Evolutionary conservation across 345 rosid species (phyloP).

Genomic region (Salix koriyanagi): DNA sequence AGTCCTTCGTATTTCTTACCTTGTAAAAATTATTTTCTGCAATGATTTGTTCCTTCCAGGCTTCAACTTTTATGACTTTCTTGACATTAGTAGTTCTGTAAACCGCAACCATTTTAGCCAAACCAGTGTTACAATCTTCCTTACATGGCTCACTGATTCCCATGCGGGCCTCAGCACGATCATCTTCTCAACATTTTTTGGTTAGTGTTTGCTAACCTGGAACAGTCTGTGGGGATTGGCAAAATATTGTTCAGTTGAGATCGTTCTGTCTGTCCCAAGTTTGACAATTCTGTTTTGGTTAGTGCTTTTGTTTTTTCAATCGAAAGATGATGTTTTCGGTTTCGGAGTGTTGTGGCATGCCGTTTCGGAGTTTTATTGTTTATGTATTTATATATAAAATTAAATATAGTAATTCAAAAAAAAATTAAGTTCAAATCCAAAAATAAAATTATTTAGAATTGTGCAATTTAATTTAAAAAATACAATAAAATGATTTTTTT

Average conservation of each 20-base stretch:
- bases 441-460: no score
- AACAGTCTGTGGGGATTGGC: neutral
- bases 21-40: slow-evolving; percentile 24
- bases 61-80: neutral
- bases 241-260: neutral
- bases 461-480: no score
- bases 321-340: no score
- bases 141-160: neutral
- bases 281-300: no score
- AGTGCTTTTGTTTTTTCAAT: no score
- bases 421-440: no score
- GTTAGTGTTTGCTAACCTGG: neutral
- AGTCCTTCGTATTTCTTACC: slow-evolving; percentile 20
- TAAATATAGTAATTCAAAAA: no score
- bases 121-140: neutral
- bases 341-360: no score
- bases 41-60: slow-evolving; percentile 13
- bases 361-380: no score
- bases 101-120: neutral
- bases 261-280: neutral
- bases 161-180: neutral
- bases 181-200: neutral
- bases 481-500: no score
- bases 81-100: neutral
- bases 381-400: no score